These are phyloP conservation scores for Kwoniella dejecticola DNA, from an alignment of 768 basidiomycete genomes.

Conservation along the genomic window DNA sequence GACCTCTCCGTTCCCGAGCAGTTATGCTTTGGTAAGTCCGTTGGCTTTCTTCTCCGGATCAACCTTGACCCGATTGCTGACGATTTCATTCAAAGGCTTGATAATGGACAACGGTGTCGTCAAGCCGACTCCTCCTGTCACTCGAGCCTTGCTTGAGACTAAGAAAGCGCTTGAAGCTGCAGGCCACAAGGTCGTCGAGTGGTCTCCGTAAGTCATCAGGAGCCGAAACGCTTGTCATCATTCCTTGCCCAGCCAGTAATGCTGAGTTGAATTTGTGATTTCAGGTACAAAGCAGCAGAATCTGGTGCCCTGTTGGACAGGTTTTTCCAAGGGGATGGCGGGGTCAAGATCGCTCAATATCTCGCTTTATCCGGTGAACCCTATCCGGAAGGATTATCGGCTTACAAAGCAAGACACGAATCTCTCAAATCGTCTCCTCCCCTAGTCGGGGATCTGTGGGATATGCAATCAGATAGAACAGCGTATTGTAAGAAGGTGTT, in stretches of 20 bases:
- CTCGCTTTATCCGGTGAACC: constrained; percentile 29
- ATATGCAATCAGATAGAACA: constrained; percentile 28
- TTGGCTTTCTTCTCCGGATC: neutral
- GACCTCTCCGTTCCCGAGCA: constrained; percentile 29
- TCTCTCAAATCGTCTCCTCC: constrained; percentile 21
- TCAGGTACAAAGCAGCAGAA: constrained; percentile 59
- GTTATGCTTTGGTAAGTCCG: constrained; percentile 33
- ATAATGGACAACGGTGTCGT: constrained; percentile 40
- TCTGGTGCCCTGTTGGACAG: constrained; percentile 15
- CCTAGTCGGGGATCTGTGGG: constrained; percentile 35
- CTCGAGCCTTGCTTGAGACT: constrained; percentile 28
- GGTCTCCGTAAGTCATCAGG: constrained; percentile 21
- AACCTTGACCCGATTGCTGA: neutral
- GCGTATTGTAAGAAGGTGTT: constrained; percentile 28
- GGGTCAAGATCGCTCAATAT: constrained; percentile 26
- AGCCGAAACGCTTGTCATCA: neutral
- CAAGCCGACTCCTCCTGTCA: constrained; percentile 39
- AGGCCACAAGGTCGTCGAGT: constrained; percentile 43
- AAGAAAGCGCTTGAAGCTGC: constrained; percentile 34
- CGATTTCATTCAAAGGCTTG: constrained; percentile 13
- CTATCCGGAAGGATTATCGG: constrained; percentile 22
- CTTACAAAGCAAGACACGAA: constrained; percentile 27
- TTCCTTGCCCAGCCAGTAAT: constrained; percentile 57
- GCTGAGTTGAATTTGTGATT: constrained; percentile 49
- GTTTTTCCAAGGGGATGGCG: constrained; percentile 40